Conservation (phyloP, 1,139 yeast genomes). For the Komagataea norvegica region DNA sequence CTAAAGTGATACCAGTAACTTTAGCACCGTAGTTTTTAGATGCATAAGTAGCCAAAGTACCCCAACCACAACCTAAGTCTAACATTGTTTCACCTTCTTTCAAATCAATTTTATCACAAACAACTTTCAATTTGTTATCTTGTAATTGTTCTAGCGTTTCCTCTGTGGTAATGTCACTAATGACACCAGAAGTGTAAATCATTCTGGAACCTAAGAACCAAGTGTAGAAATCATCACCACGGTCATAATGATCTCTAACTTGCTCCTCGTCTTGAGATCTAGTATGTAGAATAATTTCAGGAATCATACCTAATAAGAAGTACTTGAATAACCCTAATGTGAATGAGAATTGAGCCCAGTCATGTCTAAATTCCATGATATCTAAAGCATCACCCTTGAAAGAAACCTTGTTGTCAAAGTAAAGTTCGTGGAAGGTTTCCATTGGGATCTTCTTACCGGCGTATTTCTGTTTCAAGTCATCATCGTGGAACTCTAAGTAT, state of each 20-base stretch:
- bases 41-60: slow-evolving; percentile 83
- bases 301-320: slow-evolving; percentile 85
- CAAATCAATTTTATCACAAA: slow-evolving; percentile 81
- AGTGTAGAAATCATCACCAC: slow-evolving; percentile 93
- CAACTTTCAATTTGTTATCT: slow-evolving; percentile 84
- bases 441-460: slow-evolving; percentile 79
- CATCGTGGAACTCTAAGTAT: slow-evolving; percentile 79
- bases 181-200: slow-evolving; percentile 88
- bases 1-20: slow-evolving; percentile 87
- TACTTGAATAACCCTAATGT: slow-evolving; percentile 73
- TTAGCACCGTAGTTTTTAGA: slow-evolving; percentile 79
- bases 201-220: slow-evolving; percentile 95
- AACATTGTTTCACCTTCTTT: slow-evolving; percentile 68
- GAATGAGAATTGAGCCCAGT: slow-evolving; percentile 83
- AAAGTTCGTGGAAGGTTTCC: slow-evolving; percentile 89
- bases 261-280: slow-evolving; percentile 95
- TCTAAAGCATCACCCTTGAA: slow-evolving; percentile 89
- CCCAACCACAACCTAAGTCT: slow-evolving; percentile 97
- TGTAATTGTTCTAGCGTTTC: slow-evolving; percentile 84
- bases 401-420: slow-evolving; percentile 76
- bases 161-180: slow-evolving; percentile 63
- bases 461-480: slow-evolving; percentile 67
- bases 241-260: slow-evolving; percentile 92
- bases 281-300: slow-evolving; percentile 89
- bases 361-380: slow-evolving; percentile 80